phyloP scores from a whole-genome alignment of 2,329 filamentous ascomycete genomes.

The Trichoderma polysporum region DNA sequence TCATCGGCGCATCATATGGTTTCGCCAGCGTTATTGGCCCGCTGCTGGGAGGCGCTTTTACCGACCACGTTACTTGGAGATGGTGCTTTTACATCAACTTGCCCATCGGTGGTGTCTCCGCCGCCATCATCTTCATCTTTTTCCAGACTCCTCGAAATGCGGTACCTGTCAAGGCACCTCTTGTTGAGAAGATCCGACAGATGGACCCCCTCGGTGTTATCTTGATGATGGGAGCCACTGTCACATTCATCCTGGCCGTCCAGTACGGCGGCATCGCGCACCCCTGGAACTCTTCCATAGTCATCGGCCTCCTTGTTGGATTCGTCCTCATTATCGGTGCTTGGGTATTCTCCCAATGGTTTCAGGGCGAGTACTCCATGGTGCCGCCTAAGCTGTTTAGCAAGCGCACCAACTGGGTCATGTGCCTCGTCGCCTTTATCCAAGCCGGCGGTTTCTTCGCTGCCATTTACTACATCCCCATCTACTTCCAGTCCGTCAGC shows the following conservation, averaged over 20 bases:
- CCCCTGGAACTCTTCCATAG: constrained; percentile 41
- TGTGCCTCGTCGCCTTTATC: constrained; percentile 43
- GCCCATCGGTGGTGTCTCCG: constrained; percentile 38
- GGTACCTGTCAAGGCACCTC: constrained; percentile 36
- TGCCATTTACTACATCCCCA: constrained; percentile 48
- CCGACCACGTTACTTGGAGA: constrained; percentile 39
- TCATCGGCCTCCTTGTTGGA: constrained; percentile 46
- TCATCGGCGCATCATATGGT: constrained; percentile 39
- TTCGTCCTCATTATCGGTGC: constrained; percentile 35
- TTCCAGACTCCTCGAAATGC: constrained; percentile 44
- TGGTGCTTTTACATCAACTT: constrained; percentile 45
- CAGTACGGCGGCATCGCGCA: constrained; percentile 49
- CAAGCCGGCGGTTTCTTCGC: constrained; percentile 45
- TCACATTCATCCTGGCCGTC: constrained; percentile 47
- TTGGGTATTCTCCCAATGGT: constrained; percentile 41
- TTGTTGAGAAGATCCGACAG: constrained; percentile 47
- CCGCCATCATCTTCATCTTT: constrained; percentile 40
- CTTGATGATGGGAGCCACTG: constrained; percentile 45
- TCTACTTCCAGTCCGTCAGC: constrained; percentile 47
- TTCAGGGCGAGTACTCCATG: constrained; percentile 47
- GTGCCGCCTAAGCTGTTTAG: constrained; percentile 41
- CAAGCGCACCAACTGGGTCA: constrained; percentile 40
- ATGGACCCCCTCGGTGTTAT: constrained; percentile 48
- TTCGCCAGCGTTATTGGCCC: constrained; percentile 40
- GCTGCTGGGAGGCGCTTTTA: constrained; percentile 40